These are phyloP conservation scores for Rhododendron ovatum DNA, from an alignment of 148 eudicot genomes.

Conservation along the genomic window DNA sequence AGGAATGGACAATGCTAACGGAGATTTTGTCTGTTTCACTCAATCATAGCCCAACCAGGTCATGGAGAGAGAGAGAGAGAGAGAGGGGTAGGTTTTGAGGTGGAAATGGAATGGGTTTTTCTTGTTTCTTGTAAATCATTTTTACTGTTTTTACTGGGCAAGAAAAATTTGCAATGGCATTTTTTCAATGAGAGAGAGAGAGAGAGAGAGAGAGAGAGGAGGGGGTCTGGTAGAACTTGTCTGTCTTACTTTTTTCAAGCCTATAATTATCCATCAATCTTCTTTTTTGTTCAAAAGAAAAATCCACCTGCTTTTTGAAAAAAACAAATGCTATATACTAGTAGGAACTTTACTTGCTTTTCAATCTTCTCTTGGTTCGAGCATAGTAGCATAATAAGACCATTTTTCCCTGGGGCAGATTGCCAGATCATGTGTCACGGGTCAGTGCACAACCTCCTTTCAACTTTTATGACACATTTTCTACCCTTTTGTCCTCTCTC, in stretches of 20 bases:
- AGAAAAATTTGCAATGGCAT: background rate
- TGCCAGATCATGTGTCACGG: background rate
- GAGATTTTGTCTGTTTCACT: conserved; percentile 28
- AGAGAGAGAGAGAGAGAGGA: background rate
- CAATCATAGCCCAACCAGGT: conserved; percentile 20
- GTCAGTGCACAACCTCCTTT: background rate
- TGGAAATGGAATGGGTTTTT: background rate
- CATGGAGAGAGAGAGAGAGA: conserved; percentile 1
- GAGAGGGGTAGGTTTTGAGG: background rate
- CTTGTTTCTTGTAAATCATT: background rate
- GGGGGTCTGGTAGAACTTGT: background rate
- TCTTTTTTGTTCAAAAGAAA: background rate
- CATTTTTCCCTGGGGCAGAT: background rate
- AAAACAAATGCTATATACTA: too few species aligned
- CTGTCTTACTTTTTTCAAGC: background rate
- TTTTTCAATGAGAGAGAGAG: background rate
- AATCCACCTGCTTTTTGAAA: conserved; percentile 3
- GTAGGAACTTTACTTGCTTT: background rate
- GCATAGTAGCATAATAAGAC: background rate
- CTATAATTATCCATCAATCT: background rate
- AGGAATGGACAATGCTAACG: background rate
- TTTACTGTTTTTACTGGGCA: background rate
- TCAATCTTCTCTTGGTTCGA: background rate
- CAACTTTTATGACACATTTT: background rate
- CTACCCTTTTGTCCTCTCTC: background rate